phyloP scores from a whole-genome alignment of 2,329 filamentous ascomycete genomes.

The Epichloe aotearoae region DNA sequence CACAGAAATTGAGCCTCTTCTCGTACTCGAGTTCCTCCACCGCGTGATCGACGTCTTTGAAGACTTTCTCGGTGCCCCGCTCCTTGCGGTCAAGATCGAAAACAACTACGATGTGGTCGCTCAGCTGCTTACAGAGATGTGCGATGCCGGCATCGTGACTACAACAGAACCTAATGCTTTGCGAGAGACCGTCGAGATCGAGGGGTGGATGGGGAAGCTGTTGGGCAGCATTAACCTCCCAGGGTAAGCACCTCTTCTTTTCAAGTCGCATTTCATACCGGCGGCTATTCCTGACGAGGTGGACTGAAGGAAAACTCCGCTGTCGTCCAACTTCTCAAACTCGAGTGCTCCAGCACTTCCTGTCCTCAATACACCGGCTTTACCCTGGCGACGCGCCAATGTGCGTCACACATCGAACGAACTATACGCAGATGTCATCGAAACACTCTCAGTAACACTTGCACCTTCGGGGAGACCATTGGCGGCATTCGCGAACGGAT shows the following conservation, averaged over 20 bases:
- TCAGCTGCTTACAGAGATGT: slow-evolving; percentile 90
- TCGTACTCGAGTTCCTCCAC: slow-evolving; percentile 89
- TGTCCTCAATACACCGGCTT: slow-evolving; percentile 34
- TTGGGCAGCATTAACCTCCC: slow-evolving; percentile 78
- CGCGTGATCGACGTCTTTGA: slow-evolving; percentile 84
- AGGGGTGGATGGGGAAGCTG: slow-evolving; percentile 78
- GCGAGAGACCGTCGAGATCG: slow-evolving; percentile 81
- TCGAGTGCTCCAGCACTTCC: slow-evolving; percentile 27
- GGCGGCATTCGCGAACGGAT: slow-evolving; percentile 77
- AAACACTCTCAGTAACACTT: slow-evolving; percentile 75
- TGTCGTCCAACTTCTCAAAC: slow-evolving; percentile 25
- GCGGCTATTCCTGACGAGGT: background rate
- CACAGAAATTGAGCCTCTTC: slow-evolving; percentile 73
- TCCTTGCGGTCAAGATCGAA: slow-evolving; percentile 79
- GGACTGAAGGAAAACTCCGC: slow-evolving; percentile 25
- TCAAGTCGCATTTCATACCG: background rate
- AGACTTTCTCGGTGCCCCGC: slow-evolving; percentile 80
- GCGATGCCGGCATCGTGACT: slow-evolving; percentile 77
- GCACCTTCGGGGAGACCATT: slow-evolving; percentile 82
- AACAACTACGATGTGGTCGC: slow-evolving; percentile 85
- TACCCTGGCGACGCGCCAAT: slow-evolving; percentile 85
- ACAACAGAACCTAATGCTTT: slow-evolving; percentile 91
- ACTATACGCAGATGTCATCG: slow-evolving; percentile 89
- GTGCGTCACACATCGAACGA: slow-evolving; percentile 95
- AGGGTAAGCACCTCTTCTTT: slow-evolving; percentile 33